Conservation (phyloP, 2,329 filamentous ascomycete genomes). For the Venturiaceae sp. region DNA sequence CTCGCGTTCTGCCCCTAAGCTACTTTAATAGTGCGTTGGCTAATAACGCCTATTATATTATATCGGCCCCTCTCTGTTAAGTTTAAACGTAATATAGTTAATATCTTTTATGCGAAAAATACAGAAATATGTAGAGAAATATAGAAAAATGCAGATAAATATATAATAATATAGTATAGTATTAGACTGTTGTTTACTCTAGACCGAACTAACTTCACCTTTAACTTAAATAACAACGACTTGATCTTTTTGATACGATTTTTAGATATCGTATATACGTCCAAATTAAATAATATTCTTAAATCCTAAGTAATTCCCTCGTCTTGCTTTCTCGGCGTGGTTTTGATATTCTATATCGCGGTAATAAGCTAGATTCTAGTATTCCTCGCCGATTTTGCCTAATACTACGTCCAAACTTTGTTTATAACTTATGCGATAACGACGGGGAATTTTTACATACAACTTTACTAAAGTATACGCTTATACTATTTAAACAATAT, state of each 20-base stretch:
- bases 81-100: neutral
- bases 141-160: too few relatives aligned
- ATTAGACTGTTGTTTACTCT: too few relatives aligned
- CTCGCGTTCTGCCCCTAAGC: neutral
- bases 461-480: too few relatives aligned
- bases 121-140: too few relatives aligned
- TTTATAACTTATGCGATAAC: neutral
- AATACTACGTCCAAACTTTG: neutral
- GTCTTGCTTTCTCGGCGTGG: neutral
- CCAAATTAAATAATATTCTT: neutral
- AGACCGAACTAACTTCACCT: too few relatives aligned
- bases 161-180: too few relatives aligned
- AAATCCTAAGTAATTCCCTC: too few relatives aligned
- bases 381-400: too few relatives aligned
- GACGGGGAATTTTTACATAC: neutral
- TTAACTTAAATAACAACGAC: too few relatives aligned
- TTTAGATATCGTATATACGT: neutral
- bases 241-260: neutral
- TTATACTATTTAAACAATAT: too few relatives aligned
- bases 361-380: too few relatives aligned
- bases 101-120: neutral
- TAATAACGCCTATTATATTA: neutral
- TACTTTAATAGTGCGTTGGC: neutral
- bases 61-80: neutral
- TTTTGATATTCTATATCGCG: neutral